Conservation (phyloP, 2,329 filamentous ascomycete genomes). For the Ophiostoma novo-ulmi region DNA sequence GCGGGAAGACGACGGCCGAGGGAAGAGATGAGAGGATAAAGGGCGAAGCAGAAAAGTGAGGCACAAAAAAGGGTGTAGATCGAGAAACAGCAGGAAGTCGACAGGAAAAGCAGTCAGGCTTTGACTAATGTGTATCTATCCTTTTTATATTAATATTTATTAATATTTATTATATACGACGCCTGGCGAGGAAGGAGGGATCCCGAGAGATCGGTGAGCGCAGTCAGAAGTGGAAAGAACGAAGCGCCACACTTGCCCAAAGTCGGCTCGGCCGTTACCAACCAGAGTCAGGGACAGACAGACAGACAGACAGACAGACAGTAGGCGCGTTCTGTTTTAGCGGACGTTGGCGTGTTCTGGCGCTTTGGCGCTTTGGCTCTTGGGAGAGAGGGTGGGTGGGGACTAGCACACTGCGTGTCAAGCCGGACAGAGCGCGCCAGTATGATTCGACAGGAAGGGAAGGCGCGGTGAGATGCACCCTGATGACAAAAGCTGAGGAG, state of each 20-base stretch:
- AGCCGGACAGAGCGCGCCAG: not conserved
- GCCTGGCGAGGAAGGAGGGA: not conserved
- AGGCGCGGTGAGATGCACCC: not conserved
- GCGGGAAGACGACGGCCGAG: not conserved
- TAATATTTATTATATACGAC: not conserved
- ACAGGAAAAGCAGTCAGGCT: not conserved
- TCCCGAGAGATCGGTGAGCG: conserved; percentile 13
- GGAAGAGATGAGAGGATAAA: not conserved
- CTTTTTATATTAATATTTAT: not conserved
- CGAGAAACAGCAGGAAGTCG: not conserved
- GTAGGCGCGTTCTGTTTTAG: not conserved
- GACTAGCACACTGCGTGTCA: not conserved
- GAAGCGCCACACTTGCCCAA: not conserved
- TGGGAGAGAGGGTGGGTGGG: not conserved
- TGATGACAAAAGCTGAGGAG: not conserved
- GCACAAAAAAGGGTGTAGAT: not conserved
- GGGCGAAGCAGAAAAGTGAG: conserved; percentile 1
- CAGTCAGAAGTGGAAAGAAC: conserved; percentile 2
- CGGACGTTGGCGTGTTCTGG: not conserved
- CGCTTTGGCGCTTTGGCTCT: not conserved
- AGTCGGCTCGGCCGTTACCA: not conserved
- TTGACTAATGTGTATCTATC: not conserved
- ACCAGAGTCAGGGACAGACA: not conserved
- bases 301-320: not conserved
- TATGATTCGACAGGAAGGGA: not conserved